These are phyloP conservation scores for Rosa lucieae DNA, from an alignment of 306 rosid species.

Conservation along the genomic window DNA sequence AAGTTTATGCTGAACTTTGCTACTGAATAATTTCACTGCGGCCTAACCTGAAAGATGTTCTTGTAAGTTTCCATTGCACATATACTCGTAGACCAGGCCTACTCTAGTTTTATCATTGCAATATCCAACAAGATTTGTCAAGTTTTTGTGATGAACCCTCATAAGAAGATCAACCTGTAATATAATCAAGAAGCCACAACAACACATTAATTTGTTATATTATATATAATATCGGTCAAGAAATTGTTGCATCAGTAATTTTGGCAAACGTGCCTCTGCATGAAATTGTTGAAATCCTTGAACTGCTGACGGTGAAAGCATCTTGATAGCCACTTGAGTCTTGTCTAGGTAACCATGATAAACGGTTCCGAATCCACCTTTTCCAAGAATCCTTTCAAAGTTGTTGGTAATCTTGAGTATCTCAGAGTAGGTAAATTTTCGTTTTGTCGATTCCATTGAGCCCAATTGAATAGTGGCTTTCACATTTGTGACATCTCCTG, in stretches of 20 bases:
- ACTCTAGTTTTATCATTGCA: slow-evolving; percentile 22
- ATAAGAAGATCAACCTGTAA: slow-evolving; percentile 30
- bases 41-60: slow-evolving; percentile 29
- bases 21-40: background rate
- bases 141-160: slow-evolving; percentile 40
- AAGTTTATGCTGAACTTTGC: background rate
- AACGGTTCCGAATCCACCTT: slow-evolving; percentile 59
- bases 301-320: slow-evolving; percentile 38
- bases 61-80: slow-evolving; percentile 28
- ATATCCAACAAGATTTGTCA: slow-evolving; percentile 32
- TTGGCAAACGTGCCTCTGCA: slow-evolving; percentile 40
- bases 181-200: background rate
- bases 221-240: background rate
- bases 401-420: slow-evolving; percentile 39
- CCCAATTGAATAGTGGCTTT: background rate
- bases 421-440: slow-evolving; percentile 38
- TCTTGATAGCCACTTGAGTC: slow-evolving; percentile 49
- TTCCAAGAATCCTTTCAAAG: slow-evolving; percentile 42
- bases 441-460: slow-evolving; percentile 31
- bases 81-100: slow-evolving; percentile 35
- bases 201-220: background rate
- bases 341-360: slow-evolving; percentile 41
- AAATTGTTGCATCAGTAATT: background rate
- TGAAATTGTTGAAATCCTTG: slow-evolving; percentile 43
- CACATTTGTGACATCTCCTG: background rate